These are phyloP conservation scores for Luffa aegyptiaca DNA, from an alignment of 306 rosid genomes.

Conservation along the genomic window DNA sequence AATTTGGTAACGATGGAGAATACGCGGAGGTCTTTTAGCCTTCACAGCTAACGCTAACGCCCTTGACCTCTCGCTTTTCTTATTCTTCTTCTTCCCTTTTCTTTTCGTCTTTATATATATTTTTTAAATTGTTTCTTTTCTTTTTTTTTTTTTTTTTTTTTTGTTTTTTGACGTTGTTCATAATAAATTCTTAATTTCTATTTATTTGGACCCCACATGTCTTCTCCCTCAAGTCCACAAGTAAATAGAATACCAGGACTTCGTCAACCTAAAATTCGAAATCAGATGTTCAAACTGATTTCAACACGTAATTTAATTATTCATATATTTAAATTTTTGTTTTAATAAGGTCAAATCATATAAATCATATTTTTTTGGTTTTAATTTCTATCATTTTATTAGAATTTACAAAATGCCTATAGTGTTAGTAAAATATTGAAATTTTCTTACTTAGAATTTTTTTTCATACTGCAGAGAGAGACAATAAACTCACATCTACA, in stretches of 20 bases:
- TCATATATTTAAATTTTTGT: background rate
- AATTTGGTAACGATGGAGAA: slow-evolving; percentile 3
- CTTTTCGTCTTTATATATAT: background rate
- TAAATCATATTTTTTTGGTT: too few relatives aligned
- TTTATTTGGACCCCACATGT: background rate
- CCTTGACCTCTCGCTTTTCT: background rate
- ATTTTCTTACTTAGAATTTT: too few relatives aligned
- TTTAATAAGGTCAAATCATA: too few relatives aligned
- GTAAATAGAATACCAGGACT: background rate
- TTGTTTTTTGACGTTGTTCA: background rate
- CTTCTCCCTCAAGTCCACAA: background rate
- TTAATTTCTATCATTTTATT: too few relatives aligned
- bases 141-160: too few relatives aligned
- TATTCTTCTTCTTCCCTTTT: background rate
- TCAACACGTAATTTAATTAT: background rate
- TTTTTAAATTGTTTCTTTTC: too few relatives aligned
- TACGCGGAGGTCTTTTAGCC: background rate
- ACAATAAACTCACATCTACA: too few relatives aligned
- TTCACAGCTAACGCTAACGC: background rate
- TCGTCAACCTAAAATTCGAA: background rate
- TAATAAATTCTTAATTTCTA: background rate
- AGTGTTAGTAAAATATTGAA: too few relatives aligned
- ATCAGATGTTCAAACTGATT: background rate
- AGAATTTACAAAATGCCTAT: background rate
- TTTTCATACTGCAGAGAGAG: too few relatives aligned